Evolutionary conservation across 495 filamentous ascomycete genomes (phyloP).

Genomic region (Cercophora newfieldiana): DNA sequence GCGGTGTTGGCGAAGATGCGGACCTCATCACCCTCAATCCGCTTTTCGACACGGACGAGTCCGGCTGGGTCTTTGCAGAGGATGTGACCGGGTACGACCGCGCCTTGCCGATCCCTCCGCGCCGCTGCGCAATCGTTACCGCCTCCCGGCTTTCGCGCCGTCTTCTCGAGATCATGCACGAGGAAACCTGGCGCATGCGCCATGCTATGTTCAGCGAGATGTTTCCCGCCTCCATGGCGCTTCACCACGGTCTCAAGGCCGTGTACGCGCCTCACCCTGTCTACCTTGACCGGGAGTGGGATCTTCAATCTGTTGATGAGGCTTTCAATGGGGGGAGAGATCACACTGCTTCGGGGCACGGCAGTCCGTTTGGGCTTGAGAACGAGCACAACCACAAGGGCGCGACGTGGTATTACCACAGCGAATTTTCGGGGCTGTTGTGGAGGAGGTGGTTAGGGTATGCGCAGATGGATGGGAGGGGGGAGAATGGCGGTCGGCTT

Average conservation of each 20-base stretch:
- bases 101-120: constrained; percentile 63
- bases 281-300: constrained; percentile 84
- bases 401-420: constrained; percentile 93
- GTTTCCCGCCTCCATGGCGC: constrained; percentile 79
- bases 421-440: constrained; percentile 76
- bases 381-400: constrained; percentile 89
- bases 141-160: constrained; percentile 77
- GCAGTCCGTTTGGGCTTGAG: constrained; percentile 72
- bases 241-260: constrained; percentile 94
- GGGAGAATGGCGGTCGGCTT: constrained; percentile 73
- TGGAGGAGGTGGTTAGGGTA: constrained; percentile 90
- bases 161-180: constrained; percentile 83
- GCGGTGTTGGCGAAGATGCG: constrained; percentile 88
- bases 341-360: constrained; percentile 65
- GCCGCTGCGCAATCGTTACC: constrained; percentile 82
- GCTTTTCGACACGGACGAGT: constrained; percentile 82
- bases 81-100: constrained; percentile 87
- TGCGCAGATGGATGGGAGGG: constrained; percentile 59
- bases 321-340: constrained; percentile 86
- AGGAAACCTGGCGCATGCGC: constrained; percentile 71
- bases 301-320: constrained; percentile 65
- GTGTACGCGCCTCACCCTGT: constrained; percentile 92
- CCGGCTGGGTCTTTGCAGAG: constrained; percentile 80
- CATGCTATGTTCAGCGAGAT: constrained; percentile 95
- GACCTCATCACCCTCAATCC: constrained; percentile 96